Conservation (phyloP, 2,329 filamentous ascomycete species). For the Zymoseptoria passerinii region DNA sequence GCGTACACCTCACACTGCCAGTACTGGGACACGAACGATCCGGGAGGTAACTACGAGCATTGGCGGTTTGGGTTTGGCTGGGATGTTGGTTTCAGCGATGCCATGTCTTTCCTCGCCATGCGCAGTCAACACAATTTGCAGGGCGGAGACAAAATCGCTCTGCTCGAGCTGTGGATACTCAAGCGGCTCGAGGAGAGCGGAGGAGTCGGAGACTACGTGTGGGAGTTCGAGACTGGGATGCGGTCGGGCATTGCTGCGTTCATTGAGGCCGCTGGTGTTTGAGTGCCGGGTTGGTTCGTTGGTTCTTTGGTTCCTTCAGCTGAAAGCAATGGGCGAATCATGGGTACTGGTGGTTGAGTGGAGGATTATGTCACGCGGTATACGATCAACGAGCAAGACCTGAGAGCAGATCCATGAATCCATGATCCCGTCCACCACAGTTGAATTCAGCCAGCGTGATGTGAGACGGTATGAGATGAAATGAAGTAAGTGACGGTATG, state of each 20-base stretch:
- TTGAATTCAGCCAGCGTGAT: background rate
- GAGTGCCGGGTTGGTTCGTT: background rate
- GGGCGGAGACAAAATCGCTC: conserved; percentile 48
- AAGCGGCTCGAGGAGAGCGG: conserved; percentile 48
- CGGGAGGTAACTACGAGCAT: conserved; percentile 41
- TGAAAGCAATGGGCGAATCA: no score
- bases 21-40: conserved; percentile 43
- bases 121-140: conserved; percentile 29
- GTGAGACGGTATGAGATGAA: background rate
- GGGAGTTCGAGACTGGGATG: conserved; percentile 45
- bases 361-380: background rate
- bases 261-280: conserved; percentile 26
- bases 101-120: conserved; percentile 43
- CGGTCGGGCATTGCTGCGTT: conserved; percentile 41
- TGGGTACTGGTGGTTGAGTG: background rate
- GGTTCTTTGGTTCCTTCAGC: no score
- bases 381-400: background rate
- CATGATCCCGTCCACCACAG: background rate
- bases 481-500: background rate
- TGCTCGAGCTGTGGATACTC: conserved; percentile 50
- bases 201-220: conserved; percentile 40
- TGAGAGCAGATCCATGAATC: background rate
- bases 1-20: conserved; percentile 38
- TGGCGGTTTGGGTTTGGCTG: conserved; percentile 49
- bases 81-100: conserved; percentile 50